Base-by-base conservation (phyloP, 2,329 filamentous ascomycete genomes). In the Claviceps quebecensis region DNA sequence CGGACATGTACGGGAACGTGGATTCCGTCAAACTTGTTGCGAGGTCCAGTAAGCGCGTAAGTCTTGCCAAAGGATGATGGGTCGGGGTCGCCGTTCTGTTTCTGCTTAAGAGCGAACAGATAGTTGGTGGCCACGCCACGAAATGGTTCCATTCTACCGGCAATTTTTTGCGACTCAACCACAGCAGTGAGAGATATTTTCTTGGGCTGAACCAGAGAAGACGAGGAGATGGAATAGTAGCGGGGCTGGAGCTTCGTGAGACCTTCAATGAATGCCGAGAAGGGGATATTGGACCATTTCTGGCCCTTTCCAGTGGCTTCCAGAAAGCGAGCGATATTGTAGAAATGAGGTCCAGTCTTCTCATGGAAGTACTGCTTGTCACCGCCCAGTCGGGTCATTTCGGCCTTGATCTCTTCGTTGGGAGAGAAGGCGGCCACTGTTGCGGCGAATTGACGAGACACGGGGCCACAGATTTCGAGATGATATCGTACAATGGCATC, bases 211-310 rank as follows among this genome's bases (percentile, higher is more conserved):
- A 95, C 90, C 8, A 89, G 68, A 6, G 93, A 96, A 1, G 93
- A 97, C 1, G 94, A 98, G 2, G 93, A 98, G 67, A 98, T 98
- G 48, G 94, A 98, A 74, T 98, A 98, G 76, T 97, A 98, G 48
- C 93, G 87, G 40, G 93, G 91, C 69, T 98, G 93, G 52, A 98
- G 81, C 75, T 96, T 97, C 70, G 83, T 87, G 55, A 98, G 70
- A 57, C 88, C 86, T 74, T 98, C 93, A 58, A 98, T 89, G 60
- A 97, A 83, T 60, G 90, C 83, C 8, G 93, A 95, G 72, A 98
- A 97, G 16, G 93, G 94, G 52, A 96, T 82, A 51, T 81, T 83
- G 51, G 80, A 73, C 86, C 93, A 98, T 53, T 81, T 81, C 68
- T 86, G 73, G 47, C 84, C 82, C 37, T 84, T 82, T 60, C 81